phyloP scores from a whole-genome alignment of 2,329 filamentous ascomycete species.

The Aureobasidium musti region DNA sequence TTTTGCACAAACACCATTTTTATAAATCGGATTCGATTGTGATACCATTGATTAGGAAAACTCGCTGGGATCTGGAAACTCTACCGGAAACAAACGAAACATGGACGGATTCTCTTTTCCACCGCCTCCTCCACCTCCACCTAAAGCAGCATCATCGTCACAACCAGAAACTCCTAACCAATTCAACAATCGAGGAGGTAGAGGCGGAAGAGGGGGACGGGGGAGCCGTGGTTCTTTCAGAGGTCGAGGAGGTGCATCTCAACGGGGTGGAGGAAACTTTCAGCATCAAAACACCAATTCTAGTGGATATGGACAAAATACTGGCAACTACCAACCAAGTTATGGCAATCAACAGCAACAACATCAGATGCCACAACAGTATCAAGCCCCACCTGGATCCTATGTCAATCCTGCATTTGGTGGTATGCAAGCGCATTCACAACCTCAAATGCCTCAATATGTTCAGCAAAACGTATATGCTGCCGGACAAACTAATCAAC shows the following conservation, averaged over 20 bases:
- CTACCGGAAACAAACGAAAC: background rate
- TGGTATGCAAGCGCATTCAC: conserved; percentile 1
- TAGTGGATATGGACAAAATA: conserved; percentile 19
- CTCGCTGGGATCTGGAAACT: background rate
- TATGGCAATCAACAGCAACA: conserved; percentile 22
- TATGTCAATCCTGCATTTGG: conserved; percentile 38
- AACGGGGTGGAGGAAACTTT: conserved; percentile 11
- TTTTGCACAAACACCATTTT: background rate
- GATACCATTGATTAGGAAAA: background rate
- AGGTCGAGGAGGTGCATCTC: conserved; percentile 31
- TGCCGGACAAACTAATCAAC: background rate
- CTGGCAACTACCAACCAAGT: conserved; percentile 12
- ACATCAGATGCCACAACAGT: conserved; percentile 1
- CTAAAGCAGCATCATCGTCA: conserved; percentile 35
- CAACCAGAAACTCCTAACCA: conserved; percentile 33
- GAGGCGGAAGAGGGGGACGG: conserved; percentile 41
- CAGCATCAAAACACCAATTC: conserved; percentile 3
- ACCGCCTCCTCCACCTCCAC: conserved; percentile 51
- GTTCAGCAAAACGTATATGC: background rate
- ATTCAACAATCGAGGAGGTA: conserved; percentile 36
- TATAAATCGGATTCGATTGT: background rate
- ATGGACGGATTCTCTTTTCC: conserved; percentile 48
- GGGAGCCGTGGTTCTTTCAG: conserved; percentile 32
- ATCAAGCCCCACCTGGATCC: conserved; percentile 36
- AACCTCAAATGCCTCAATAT: conserved; percentile 8